phyloP scores from a whole-genome alignment of 305 asterid species.

The Ilex paraguariensis region DNA sequence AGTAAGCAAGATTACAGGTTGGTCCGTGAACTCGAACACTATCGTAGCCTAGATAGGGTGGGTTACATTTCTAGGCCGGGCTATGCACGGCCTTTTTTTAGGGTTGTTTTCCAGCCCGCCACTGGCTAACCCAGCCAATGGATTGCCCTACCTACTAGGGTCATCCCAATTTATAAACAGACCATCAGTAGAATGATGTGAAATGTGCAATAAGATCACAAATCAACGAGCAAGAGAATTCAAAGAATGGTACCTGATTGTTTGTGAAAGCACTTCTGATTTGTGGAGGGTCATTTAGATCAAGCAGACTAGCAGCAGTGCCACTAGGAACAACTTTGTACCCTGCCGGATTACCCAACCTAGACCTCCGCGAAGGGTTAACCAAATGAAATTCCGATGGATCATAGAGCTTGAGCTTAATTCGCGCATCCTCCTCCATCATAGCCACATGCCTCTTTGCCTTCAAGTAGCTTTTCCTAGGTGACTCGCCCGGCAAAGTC shows the following conservation, averaged over 20 bases:
- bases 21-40: no score
- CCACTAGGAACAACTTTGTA: conserved; percentile 65
- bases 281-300: conserved; percentile 64
- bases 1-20: no score
- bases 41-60: no score
- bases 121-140: no score
- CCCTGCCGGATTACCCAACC: conserved; percentile 62
- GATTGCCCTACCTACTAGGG: no score
- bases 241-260: conserved; percentile 33
- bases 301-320: conserved; percentile 71
- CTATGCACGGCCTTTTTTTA: no score
- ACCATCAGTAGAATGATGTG: no score
- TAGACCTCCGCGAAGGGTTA: conserved; percentile 43
- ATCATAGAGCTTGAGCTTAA: conserved; percentile 45
- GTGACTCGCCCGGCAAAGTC: conserved; percentile 40
- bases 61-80: no score
- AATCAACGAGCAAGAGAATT: not conserved
- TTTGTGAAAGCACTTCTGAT: conserved; percentile 56
- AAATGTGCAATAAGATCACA: no score
- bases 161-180: no score
- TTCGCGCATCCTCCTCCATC: conserved; percentile 66
- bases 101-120: no score
- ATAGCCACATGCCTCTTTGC: conserved; percentile 44
- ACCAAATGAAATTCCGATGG: conserved; percentile 72
- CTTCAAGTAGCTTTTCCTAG: conserved; percentile 54